Conservation (phyloP, 2,329 filamentous ascomycete genomes). For the Leptographium procerum region DNA sequence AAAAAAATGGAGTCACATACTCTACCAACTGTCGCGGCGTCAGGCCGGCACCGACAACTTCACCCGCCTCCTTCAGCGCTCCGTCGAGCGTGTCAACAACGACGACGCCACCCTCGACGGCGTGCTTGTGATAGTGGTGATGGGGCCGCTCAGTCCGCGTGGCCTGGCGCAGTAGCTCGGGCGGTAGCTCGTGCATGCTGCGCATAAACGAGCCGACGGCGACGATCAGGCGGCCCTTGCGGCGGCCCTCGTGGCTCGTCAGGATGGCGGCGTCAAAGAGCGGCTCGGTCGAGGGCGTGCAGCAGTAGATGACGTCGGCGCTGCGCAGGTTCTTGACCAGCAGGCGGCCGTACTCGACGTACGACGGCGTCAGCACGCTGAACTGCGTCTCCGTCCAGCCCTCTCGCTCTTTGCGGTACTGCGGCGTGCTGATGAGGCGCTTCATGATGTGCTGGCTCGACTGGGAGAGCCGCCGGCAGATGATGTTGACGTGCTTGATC, state of each 20-base stretch:
- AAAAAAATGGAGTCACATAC: constrained; percentile 25
- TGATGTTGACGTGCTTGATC: constrained; percentile 69
- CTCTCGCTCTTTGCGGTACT: constrained; percentile 36
- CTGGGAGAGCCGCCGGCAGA: constrained; percentile 61
- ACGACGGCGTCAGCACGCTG: constrained; percentile 54
- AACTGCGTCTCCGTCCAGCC: constrained; percentile 60
- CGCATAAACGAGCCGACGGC: constrained; percentile 59
- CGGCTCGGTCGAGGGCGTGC: constrained; percentile 62
- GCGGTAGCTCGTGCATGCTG: constrained; percentile 73
- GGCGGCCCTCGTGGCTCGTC: constrained; percentile 57
- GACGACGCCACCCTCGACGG: constrained; percentile 51
- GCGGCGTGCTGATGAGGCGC: constrained; percentile 37
- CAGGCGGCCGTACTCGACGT: constrained; percentile 55
- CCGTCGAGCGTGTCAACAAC: constrained; percentile 70
- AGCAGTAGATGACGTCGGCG: constrained; percentile 79
- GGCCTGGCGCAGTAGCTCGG: constrained; percentile 59
- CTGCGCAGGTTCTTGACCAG: constrained; percentile 59
- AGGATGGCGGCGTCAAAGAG: constrained; percentile 66
- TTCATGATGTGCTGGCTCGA: constrained; percentile 40
- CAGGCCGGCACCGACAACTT: constrained; percentile 70
- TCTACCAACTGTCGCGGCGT: constrained; percentile 70
- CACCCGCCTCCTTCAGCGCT: constrained; percentile 72
- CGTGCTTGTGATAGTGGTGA: constrained; percentile 56
- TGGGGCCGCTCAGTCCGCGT: constrained; percentile 25
- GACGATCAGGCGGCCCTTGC: constrained; percentile 60